These are phyloP conservation scores for Terfezia claveryi DNA, from an alignment of 495 filamentous ascomycete species.

Conservation along the genomic window DNA sequence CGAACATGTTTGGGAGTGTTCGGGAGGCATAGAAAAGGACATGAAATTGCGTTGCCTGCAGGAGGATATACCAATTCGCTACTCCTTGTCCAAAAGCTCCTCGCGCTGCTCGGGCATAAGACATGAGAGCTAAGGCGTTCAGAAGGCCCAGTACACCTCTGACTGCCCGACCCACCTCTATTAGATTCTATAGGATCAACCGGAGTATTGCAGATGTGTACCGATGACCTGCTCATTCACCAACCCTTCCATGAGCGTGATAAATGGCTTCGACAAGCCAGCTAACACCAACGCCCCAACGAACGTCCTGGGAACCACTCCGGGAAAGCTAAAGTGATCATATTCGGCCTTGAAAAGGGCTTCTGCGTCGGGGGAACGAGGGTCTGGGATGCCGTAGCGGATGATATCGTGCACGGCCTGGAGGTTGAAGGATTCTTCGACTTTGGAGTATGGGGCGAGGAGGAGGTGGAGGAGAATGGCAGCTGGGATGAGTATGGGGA, in stretches of 20 bases:
- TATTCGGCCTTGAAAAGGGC: constrained; percentile 34
- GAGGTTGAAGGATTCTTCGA: constrained; percentile 96
- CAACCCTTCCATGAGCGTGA: constrained; percentile 24
- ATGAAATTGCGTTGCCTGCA: constrained; percentile 81
- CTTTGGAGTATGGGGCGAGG: constrained; percentile 81
- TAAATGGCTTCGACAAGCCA: constrained; percentile 40
- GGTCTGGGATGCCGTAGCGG: constrained; percentile 44
- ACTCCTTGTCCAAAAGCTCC: constrained; percentile 45
- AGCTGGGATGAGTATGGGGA: constrained; percentile 36
- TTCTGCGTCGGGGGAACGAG: constrained; percentile 26
- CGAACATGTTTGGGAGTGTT: constrained; percentile 91
- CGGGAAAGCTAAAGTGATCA: constrained; percentile 83
- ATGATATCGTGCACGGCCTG: constrained; percentile 86
- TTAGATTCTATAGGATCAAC: constrained; percentile 21
- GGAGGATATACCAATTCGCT: constrained; percentile 60
- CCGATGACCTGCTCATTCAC: constrained; percentile 33
- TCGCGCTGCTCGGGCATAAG: constrained; percentile 39
- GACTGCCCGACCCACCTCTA: constrained; percentile 28
- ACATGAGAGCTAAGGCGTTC: constrained; percentile 45
- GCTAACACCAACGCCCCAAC: constrained; percentile 56
- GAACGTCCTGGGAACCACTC: constrained; percentile 78
- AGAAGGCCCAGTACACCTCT: constrained; percentile 56
- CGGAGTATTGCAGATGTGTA: neutral
- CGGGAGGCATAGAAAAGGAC: constrained; percentile 82
- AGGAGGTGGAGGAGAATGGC: constrained; percentile 55